Conservation (phyloP, 208 protist genomes). For the Crithidia mellificae region DNA sequence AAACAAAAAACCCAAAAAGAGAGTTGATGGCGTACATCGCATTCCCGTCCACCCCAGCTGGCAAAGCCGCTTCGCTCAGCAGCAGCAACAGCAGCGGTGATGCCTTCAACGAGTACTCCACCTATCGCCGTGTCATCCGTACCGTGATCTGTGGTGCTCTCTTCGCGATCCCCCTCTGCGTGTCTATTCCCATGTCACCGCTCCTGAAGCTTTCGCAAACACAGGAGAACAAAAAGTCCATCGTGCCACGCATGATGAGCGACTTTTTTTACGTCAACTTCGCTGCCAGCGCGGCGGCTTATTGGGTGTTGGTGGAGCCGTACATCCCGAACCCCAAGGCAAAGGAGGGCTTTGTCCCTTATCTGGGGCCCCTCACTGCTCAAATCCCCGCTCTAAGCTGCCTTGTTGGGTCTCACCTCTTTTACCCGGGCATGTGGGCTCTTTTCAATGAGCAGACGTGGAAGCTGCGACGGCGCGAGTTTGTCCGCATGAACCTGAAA, state of each 20-base stretch:
- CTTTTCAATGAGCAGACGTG: constrained; percentile 70
- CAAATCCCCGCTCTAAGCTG: constrained; percentile 56
- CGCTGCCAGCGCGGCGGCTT: constrained; percentile 39
- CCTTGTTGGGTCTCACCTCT: constrained; percentile 56
- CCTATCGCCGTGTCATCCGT: constrained; percentile 42
- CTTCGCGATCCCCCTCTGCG: constrained; percentile 55
- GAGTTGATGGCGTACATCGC: constrained; percentile 33
- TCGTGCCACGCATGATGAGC: constrained; percentile 72
- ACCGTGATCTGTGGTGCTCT: constrained; percentile 47
- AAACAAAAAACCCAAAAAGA: too few relatives aligned
- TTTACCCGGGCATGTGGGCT: constrained; percentile 69
- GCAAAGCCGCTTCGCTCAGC: neutral
- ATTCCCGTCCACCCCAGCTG: constrained; percentile 2
- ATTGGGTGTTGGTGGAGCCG: constrained; percentile 52
- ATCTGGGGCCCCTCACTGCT: constrained; percentile 59
- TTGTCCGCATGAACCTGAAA: constrained; percentile 65
- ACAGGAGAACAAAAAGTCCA: constrained; percentile 58
- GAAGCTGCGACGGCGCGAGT: constrained; percentile 42
- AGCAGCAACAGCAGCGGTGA: constrained; percentile 5
- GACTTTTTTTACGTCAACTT: constrained; percentile 81
- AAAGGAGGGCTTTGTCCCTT: constrained; percentile 56
- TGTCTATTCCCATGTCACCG: constrained; percentile 49
- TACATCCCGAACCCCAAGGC: constrained; percentile 40
- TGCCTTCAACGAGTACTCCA: constrained; percentile 32
- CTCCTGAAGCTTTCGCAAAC: constrained; percentile 61